These are phyloP conservation scores for Strombidium stylifer DNA, from an alignment of 73 alveolate species.

Conservation along the genomic window DNA sequence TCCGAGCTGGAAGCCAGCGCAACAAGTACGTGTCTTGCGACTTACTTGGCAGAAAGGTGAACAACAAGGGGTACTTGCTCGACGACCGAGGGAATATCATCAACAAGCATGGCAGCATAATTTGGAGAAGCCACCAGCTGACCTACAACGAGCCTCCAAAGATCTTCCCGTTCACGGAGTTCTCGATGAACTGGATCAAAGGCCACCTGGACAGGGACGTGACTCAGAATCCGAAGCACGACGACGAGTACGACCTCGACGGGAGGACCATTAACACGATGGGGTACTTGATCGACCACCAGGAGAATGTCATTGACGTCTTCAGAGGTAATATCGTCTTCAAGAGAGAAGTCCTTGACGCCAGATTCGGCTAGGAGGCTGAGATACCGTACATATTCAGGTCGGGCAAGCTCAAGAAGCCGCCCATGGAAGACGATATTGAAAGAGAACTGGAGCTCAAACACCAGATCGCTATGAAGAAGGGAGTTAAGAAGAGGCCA, in stretches of 20 bases:
- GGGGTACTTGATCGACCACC: slow-evolving; percentile 28
- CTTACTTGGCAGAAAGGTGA: slow-evolving; percentile 22
- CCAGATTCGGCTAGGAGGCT: neutral
- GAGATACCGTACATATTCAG: neutral
- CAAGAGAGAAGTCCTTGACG: slow-evolving; percentile 26
- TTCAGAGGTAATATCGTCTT: slow-evolving; percentile 19
- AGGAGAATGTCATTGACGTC: slow-evolving; percentile 25
- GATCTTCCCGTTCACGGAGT: slow-evolving; percentile 8
- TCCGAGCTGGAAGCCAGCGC: neutral
- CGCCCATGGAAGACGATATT: neutral
- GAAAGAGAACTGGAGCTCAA: neutral
- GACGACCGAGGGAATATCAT: slow-evolving; percentile 31
- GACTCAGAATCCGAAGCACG: neutral
- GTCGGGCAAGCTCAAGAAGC: neutral
- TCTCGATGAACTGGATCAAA: neutral
- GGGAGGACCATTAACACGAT: slow-evolving; percentile 24
- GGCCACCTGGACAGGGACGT: slow-evolving; percentile 2
- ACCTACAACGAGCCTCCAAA: slow-evolving; percentile 35
- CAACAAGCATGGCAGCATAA: slow-evolving; percentile 13
- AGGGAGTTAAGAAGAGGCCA: neutral
- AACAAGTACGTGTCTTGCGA: neutral
- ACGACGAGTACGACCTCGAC: slow-evolving; percentile 6
- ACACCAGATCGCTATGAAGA: neutral
- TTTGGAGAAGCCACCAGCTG: slow-evolving; percentile 20
- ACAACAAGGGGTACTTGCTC: slow-evolving; percentile 24